Evolutionary conservation across 768 basidiomycete species (phyloP).

Genomic region (Fibroporia radiculosa): DNA sequence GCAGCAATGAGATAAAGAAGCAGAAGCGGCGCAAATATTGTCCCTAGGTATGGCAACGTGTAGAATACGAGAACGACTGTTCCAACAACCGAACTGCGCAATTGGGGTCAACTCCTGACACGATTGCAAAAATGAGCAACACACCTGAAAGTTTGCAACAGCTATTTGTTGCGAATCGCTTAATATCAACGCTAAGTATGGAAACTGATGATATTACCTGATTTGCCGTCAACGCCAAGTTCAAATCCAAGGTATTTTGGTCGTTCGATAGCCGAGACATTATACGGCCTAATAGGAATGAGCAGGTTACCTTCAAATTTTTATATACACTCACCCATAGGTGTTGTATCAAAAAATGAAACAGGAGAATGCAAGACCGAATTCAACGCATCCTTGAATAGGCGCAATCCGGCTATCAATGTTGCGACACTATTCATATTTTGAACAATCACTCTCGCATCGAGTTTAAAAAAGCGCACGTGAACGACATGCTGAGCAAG

Average conservation of each 20-base stretch:
- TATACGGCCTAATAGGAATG: constrained; percentile 37
- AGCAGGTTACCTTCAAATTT: not conserved
- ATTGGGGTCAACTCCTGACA: not conserved
- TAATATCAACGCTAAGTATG: not conserved
- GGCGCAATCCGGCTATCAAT: constrained; percentile 28
- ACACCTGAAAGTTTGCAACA: constrained; percentile 18
- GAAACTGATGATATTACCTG: constrained; percentile 26
- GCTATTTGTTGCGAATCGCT: constrained; percentile 5
- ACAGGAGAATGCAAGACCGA: constrained; percentile 53
- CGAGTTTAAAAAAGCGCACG: constrained; percentile 27
- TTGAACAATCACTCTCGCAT: not conserved
- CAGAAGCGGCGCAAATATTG: constrained; percentile 47
- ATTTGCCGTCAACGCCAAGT: constrained; percentile 38
- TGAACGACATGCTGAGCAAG: constrained; percentile 38
- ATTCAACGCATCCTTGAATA: constrained; percentile 50
- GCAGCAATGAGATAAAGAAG: constrained; percentile 46
- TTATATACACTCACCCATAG: constrained; percentile 36
- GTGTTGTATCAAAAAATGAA: constrained; percentile 70
- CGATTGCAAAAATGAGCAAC: not conserved
- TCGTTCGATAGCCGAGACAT: constrained; percentile 54
- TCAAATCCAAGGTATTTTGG: constrained; percentile 48
- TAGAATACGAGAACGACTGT: constrained; percentile 57
- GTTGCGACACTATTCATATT: constrained; percentile 21
- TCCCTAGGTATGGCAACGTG: constrained; percentile 49
- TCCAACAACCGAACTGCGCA: constrained; percentile 42